Evolutionary conservation across 768 basidiomycete genomes (phyloP).

Genomic region (Russula virescens): DNA sequence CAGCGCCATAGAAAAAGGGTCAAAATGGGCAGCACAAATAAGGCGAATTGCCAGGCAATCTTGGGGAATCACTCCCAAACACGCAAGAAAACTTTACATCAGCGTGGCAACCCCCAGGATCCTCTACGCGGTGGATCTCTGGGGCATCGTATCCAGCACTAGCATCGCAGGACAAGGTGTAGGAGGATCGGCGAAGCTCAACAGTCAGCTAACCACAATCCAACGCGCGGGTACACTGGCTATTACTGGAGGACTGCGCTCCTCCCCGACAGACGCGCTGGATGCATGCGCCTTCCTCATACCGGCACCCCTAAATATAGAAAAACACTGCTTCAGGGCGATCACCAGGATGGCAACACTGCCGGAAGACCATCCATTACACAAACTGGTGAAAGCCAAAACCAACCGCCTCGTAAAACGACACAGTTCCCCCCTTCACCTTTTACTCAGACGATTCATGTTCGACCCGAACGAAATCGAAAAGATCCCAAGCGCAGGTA

Average conservation of each 20-base stretch:
- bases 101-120: no score
- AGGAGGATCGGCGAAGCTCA: background rate
- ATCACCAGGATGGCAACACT: constrained; percentile 1
- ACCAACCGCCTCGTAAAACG: no score
- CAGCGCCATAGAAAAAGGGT: no score
- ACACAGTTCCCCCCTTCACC: no score
- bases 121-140: constrained; percentile 22
- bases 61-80: background rate
- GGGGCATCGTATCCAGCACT: constrained; percentile 6
- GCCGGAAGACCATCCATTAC: background rate
- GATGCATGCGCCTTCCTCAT: constrained; percentile 15
- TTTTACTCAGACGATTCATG: no score
- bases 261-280: no score
- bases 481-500: no score
- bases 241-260: constrained; percentile 26
- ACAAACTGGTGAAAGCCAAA: no score
- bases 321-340: constrained; percentile 1
- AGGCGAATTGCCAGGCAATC: background rate
- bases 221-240: constrained; percentile 25
- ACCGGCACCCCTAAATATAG: constrained; percentile 5
- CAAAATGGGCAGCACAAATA: background rate
- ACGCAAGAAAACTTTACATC: background rate
- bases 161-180: rapidly evolving
- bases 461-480: no score
- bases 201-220: background rate